Conservation (phyloP, 495 filamentous ascomycete genomes). For the Amorphotheca resinae region DNA sequence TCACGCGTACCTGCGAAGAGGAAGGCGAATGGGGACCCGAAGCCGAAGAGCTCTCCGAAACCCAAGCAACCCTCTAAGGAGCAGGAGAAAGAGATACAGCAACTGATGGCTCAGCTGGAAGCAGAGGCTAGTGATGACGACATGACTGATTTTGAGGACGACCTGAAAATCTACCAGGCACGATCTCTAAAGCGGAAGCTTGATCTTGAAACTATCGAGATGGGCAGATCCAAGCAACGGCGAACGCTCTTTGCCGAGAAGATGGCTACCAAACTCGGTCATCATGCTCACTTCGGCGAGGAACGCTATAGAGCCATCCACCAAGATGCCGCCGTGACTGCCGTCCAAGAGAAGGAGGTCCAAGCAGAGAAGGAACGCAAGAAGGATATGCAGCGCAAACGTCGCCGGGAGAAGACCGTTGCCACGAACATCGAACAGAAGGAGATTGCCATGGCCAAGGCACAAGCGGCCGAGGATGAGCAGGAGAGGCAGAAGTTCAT, state of each 20-base stretch:
- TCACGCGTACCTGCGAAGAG: constrained; percentile 38
- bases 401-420: constrained; percentile 91
- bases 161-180: constrained; percentile 39
- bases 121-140: constrained; percentile 56
- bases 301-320: constrained; percentile 34
- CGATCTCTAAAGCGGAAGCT: constrained; percentile 47
- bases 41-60: constrained; percentile 20
- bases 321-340: constrained; percentile 56
- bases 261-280: constrained; percentile 26
- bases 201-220: constrained; percentile 45
- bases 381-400: constrained; percentile 98
- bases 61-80: constrained; percentile 44
- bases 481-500: constrained; percentile 64
- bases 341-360: constrained; percentile 81
- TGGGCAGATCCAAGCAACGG: constrained; percentile 44
- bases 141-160: constrained; percentile 45
- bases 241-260: constrained; percentile 25
- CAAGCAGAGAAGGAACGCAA: constrained; percentile 97
- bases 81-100: constrained; percentile 55
- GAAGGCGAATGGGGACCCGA: constrained; percentile 36
- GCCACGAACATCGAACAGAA: constrained; percentile 77
- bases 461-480: constrained; percentile 61
- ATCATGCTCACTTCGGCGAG: constrained; percentile 38
- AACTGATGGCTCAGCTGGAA: constrained; percentile 54
- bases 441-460: constrained; percentile 63